Percentiles rank a stretch among this genome's conserved stretches.
These are phyloP conservation scores for Saccharomycopsis hybrid DNA, from an alignment of 1,139 yeast species.

Conservation along the genomic window DNA sequence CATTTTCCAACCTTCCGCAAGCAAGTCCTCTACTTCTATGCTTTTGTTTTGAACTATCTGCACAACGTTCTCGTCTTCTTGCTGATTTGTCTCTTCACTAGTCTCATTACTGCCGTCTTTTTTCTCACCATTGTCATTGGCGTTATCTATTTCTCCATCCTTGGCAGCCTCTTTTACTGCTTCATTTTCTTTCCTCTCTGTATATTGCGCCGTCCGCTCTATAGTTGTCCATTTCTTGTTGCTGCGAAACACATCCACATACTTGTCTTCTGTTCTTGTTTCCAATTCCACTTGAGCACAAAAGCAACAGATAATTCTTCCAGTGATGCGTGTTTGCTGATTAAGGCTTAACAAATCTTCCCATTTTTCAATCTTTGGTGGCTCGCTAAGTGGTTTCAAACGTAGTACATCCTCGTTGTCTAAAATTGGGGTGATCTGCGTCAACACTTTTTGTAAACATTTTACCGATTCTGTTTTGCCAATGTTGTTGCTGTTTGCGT, in stretches of 20 bases:
- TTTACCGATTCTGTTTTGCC: slow-evolving; percentile 1
- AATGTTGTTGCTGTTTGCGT: too few relatives aligned
- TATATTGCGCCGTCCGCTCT: neutral
- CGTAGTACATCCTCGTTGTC: slow-evolving; percentile 21
- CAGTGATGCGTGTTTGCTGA: slow-evolving; percentile 27
- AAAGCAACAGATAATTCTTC: slow-evolving; percentile 29
- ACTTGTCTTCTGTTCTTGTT: slow-evolving; percentile 18
- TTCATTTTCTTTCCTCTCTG: too few relatives aligned
- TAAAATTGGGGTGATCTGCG: slow-evolving; percentile 23
- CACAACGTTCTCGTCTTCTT: too few relatives aligned
- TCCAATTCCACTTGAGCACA: slow-evolving; percentile 28
- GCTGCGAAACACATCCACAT: slow-evolving; percentile 10
- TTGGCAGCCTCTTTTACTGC: too few relatives aligned
- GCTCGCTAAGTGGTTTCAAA: slow-evolving; percentile 6
- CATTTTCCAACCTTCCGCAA: slow-evolving; percentile 22
- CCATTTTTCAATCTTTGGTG: slow-evolving; percentile 18
- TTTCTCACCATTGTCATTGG: too few relatives aligned
- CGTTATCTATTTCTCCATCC: too few relatives aligned
- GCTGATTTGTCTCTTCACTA: too few relatives aligned
- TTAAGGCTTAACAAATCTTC: slow-evolving; percentile 25
- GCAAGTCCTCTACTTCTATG: too few relatives aligned
- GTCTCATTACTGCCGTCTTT: too few relatives aligned
- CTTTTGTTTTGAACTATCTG: too few relatives aligned
- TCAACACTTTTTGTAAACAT: slow-evolving; percentile 13
- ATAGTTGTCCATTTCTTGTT: too few relatives aligned